phyloP scores from a whole-genome alignment of 192 early-diverging fungal species.

The Helicostylum pulchrum region DNA sequence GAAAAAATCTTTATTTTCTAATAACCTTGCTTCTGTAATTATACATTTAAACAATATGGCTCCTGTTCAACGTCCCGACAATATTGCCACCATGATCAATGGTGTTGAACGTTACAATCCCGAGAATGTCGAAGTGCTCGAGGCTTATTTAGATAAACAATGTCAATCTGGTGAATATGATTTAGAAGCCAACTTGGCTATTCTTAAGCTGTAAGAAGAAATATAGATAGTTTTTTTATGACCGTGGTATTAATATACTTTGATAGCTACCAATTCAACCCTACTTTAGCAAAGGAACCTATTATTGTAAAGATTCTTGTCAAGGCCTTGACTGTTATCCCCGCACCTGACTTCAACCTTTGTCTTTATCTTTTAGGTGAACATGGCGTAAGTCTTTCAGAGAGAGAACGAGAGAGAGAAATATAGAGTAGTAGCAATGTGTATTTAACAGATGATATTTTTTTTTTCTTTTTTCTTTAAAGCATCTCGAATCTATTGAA shows the following conservation, averaged over 20 bases:
- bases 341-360: conserved; percentile 87
- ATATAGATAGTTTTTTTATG: background rate
- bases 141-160: conserved; percentile 79
- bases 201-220: conserved; percentile 73
- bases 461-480: background rate
- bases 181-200: conserved; percentile 86
- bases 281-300: conserved; percentile 64
- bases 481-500: conserved; percentile 39
- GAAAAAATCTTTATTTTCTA: too few relatives aligned
- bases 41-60: conserved; percentile 5
- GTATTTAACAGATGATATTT: background rate
- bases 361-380: conserved; percentile 84
- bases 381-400: conserved; percentile 47
- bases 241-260: background rate
- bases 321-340: conserved; percentile 80
- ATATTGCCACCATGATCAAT: conserved; percentile 72
- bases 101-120: conserved; percentile 91
- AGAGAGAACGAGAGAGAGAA: background rate
- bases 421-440: background rate
- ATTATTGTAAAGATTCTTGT: conserved; percentile 73
- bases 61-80: conserved; percentile 56
- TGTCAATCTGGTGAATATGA: conserved; percentile 81
- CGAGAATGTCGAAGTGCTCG: conserved; percentile 77
- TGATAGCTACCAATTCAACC: conserved; percentile 87
- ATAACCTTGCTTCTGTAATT: too few relatives aligned